Base-by-base conservation (phyloP, 441 rosid genomes). In the Populus tomentosa region DNA sequence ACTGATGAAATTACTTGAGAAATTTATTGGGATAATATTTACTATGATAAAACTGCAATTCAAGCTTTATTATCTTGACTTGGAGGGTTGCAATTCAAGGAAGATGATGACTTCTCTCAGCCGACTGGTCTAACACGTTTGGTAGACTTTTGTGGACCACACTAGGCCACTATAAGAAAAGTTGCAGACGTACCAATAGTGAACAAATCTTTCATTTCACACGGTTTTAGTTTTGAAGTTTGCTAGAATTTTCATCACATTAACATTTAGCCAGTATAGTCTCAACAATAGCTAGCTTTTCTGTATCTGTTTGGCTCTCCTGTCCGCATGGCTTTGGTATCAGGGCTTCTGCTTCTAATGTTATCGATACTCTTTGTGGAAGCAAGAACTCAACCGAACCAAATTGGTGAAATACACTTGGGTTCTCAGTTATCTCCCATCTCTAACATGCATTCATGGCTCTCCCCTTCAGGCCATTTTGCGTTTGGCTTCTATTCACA, bases 401-500 rank as follows among this genome's bases (percentile, higher is more conserved):
- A 2, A 59, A 0, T n/a, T 59, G 63, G 63, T 59, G 23, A 59
- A 20, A 59, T 59, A 59, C 63, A n/a, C 23, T 59, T 59, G 0
- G 63, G 2, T 59, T 59, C 63, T 59, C 63, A 59, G 63, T n/a
- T 59, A 59, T 59, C 23, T 16, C 73, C 82, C 65, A 16, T 7
- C 40, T 42, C 16, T 36, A 3, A 6, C 56, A 20, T 64, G 0
- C 40, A 11, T 38, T 68, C 84, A 21, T 84, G 86, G 89, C 8
- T 5, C 18, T 86, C 89, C 4, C 75, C 82, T 76, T 82, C 83
- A 1, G 76, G 83, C 14, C 59, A 71, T n/a, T 84, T 78, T 1
- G 79, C 80, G 21, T 84, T 86, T 18, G 83, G 86, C 2, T 82
- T 86, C 67, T 82, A 79, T n/a, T 42, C 28, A 2, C 68, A 67